These are phyloP conservation scores for Tuctoria greenei DNA, from an alignment of 176 grass and related monocot species.

Conservation along the genomic window DNA sequence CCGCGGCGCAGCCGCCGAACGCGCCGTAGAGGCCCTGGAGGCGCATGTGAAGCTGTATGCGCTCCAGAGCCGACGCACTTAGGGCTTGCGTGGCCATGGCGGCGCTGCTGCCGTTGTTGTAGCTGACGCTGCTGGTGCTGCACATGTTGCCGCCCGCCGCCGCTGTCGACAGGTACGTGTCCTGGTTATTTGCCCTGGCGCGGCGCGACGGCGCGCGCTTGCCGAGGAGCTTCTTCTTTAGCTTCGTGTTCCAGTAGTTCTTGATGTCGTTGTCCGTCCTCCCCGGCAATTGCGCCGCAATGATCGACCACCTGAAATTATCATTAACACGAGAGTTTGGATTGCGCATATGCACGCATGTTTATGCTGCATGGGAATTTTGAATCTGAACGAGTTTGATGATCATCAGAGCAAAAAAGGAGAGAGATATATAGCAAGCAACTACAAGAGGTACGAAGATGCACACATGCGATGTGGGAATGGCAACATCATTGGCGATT, in stretches of 20 bases:
- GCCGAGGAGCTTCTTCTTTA: constrained; percentile 96
- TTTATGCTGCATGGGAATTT: not conserved
- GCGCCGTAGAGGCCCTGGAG: constrained; percentile 73
- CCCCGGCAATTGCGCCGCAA: constrained; percentile 89
- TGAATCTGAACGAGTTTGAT: not conserved
- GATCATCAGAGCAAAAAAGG: not conserved
- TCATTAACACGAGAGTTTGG: no score
- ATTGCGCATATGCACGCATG: not conserved
- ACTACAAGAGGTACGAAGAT: not conserved
- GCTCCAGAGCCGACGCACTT: constrained; percentile 73
- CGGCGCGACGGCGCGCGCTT: constrained; percentile 58
- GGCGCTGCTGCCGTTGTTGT: not conserved
- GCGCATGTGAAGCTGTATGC: constrained; percentile 93
- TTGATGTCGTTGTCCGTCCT: constrained; percentile 99
- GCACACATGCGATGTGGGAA: not conserved
- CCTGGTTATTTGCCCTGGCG: constrained; percentile 27
- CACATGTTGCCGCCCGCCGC: constrained; percentile 13
- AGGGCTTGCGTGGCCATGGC: constrained; percentile 37
- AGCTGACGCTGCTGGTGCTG: not conserved
- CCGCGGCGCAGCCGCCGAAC: constrained; percentile 12
- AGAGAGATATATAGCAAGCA: not conserved
- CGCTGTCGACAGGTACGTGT: constrained; percentile 22
- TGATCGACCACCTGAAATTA: constrained; percentile 99
- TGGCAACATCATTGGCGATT: not conserved
- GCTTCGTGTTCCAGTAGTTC: constrained; percentile 99